Conservation (phyloP, 768 basidiomycete species). For the Collybia nuda region DNA sequence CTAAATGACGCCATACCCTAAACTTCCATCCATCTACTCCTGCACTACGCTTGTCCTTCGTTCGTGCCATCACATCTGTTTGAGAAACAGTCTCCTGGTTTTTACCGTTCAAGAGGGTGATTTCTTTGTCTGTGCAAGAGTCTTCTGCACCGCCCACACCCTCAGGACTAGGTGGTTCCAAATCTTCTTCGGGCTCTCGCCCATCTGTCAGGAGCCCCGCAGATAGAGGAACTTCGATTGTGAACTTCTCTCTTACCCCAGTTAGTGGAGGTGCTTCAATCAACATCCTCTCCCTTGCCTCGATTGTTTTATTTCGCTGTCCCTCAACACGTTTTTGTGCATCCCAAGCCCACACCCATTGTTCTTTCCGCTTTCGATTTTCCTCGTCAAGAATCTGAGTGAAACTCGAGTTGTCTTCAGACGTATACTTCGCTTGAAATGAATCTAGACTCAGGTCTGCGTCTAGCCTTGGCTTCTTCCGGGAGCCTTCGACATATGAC, state of each 20-base stretch:
- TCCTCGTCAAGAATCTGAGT: conserved; percentile 89
- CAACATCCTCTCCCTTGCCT: conserved; percentile 67
- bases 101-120: conserved; percentile 24
- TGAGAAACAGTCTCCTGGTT: conserved; percentile 25
- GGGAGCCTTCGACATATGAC: conserved; percentile 41
- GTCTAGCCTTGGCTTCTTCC: conserved; percentile 63
- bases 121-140: conserved; percentile 18
- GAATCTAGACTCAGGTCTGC: conserved; percentile 68
- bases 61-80: conserved; percentile 80
- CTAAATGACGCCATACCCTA: conserved; percentile 46
- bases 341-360: conserved; percentile 92
- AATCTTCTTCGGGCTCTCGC: conserved; percentile 20
- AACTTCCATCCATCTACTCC: conserved; percentile 83
- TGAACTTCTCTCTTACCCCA: conserved; percentile 68
- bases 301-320: conserved; percentile 63
- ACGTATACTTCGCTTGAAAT: conserved; percentile 92
- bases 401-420: conserved; percentile 97
- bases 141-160: conserved; percentile 15
- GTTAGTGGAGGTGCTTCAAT: conserved; percentile 63
- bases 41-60: conserved; percentile 69
- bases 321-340: conserved; percentile 81
- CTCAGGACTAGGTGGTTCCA: conserved; percentile 22
- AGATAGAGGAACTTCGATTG: conserved; percentile 58
- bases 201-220: conserved; percentile 52
- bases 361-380: conserved; percentile 78